Percentiles rank a stretch among this genome's conserved stretches.
Evolutionary conservation across 345 rosid genomes (phyloP).

Genomic region (Rhodomyrtus tomentosa): DNA sequence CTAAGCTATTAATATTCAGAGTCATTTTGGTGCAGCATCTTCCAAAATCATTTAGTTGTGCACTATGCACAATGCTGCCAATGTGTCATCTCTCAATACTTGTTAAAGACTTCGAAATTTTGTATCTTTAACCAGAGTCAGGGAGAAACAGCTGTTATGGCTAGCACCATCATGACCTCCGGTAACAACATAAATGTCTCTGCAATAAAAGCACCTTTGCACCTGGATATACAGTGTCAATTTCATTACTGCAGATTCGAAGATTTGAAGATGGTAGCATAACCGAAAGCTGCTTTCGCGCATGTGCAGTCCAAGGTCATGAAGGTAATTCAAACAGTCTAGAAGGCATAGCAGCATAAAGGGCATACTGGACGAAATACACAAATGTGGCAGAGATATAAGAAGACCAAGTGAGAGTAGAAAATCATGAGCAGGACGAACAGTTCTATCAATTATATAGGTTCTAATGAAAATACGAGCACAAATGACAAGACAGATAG

Average conservation of each 20-base stretch:
- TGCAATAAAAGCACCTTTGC: background rate
- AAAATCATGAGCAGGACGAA: background rate
- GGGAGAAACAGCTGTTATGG: background rate
- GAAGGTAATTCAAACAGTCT: background rate
- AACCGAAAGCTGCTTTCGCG: background rate
- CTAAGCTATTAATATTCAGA: background rate
- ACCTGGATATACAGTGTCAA: background rate
- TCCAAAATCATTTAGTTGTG: background rate
- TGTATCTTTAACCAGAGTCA: background rate
- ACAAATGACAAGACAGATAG: background rate
- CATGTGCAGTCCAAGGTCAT: background rate
- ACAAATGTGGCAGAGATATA: background rate
- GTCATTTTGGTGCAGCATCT: background rate
- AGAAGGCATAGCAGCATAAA: background rate
- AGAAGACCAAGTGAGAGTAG: background rate
- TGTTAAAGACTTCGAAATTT: background rate
- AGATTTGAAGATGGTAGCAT: background rate
- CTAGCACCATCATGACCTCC: background rate
- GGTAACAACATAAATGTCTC: background rate
- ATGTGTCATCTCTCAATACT: background rate
- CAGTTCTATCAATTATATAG: background rate
- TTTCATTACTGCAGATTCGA: background rate
- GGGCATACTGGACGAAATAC: background rate
- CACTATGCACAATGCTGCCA: background rate
- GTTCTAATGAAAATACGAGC: background rate